Base-by-base conservation (phyloP, 441 rosid species). In the Metrosideros polymorpha region DNA sequence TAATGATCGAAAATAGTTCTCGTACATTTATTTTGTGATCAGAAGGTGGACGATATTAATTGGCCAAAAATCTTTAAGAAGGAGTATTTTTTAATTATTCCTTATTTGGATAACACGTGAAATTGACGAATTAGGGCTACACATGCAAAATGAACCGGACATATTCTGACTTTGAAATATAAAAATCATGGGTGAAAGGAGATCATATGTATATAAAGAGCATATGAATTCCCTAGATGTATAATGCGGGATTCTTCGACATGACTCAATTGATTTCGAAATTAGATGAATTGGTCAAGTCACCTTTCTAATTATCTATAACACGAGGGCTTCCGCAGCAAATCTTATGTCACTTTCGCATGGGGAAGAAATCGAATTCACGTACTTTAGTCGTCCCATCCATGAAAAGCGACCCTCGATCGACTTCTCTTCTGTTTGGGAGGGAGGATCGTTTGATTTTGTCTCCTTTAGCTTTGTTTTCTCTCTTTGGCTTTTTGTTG, bases 81-180 rank as follows among this genome's bases (percentile, higher is more conserved):
- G 14, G 14, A 19, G 25, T 66, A 55, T 66, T 9, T 35, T 2
- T 30, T 15, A 7, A 15, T 61, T 17, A 30, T 7, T 29, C 9
- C 25, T 63, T 32, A 18, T 4, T 5, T 18, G 6, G 8, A 63
- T 1, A 7, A 32, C 4, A 32, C 4, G 1, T 61, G 75, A 2
- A 61, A 61, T 61, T 30, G 75, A 61, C 3, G 5, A 61, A 61
- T 14, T 0, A 1, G 7, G 3, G 1, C 0, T 0, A 0, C 2
- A 18, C 12, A 0, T 0, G 15, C n/a, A 3, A 66, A 66, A 66
- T 66, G 8, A 66, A 24, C 2, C 0, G 1, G 0, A 5, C 1
- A 35, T 0, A 63, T 63, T 18, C 13, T 2, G 3, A 9, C 2
- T 66, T 1, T 19, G 2, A 24, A 22, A 39, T n/a, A 17, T 39